Evolutionary conservation across 2,329 filamentous ascomycete species (phyloP).

Genomic region (Colletotrichum liaoningense): DNA sequence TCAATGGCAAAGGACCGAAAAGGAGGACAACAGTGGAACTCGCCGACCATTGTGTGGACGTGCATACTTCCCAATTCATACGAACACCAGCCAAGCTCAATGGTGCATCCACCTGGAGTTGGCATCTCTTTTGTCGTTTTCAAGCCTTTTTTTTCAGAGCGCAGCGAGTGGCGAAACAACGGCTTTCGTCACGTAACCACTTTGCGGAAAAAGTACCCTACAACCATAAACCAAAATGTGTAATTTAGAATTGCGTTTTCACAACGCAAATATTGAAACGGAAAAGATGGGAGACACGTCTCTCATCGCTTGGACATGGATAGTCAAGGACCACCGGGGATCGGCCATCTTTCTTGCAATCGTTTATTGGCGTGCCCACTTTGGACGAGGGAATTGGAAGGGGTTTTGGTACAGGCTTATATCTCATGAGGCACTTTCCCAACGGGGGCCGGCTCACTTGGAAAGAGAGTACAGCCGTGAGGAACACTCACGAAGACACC

Average conservation of each 20-base stretch:
- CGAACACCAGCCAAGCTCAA: not conserved
- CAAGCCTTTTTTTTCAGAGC: slow-evolving; percentile 29
- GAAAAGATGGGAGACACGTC: slow-evolving; percentile 4
- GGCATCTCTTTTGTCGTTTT: slow-evolving; percentile 37
- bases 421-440: slow-evolving; percentile 15
- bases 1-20: not conserved
- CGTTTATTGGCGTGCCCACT: slow-evolving; percentile 8
- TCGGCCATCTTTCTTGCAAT: slow-evolving; percentile 25
- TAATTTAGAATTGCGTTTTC: slow-evolving; percentile 42
- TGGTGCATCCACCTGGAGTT: slow-evolving; percentile 7
- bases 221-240: slow-evolving; percentile 48
- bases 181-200: slow-evolving; percentile 22
- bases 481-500: slow-evolving; percentile 3
- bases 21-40: not conserved
- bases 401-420: slow-evolving; percentile 14
- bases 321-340: slow-evolving; percentile 20
- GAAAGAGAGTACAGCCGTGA: slow-evolving; percentile 4
- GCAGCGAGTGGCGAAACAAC: slow-evolving; percentile 26
- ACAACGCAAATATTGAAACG: slow-evolving; percentile 27
- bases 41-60: not conserved
- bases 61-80: not conserved
- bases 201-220: slow-evolving; percentile 34
- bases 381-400: slow-evolving; percentile 24
- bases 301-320: slow-evolving; percentile 23
- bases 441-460: slow-evolving; percentile 7